Conservation (phyloP, 257 asterid genomes). For the Solanum corneliomulleri region DNA sequence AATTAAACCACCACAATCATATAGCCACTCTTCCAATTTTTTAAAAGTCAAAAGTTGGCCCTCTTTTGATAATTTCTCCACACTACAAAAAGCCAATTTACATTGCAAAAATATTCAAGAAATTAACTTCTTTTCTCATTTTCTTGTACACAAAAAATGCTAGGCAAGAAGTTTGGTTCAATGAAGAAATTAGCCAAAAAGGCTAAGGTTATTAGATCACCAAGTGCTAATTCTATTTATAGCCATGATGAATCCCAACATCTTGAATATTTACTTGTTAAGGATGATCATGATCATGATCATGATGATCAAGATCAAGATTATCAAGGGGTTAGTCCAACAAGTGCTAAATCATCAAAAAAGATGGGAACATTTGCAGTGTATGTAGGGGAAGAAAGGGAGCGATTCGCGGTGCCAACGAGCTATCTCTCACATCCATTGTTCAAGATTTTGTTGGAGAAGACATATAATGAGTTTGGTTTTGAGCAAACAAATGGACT, state of each 20-base stretch:
- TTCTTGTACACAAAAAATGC: constrained; percentile 15
- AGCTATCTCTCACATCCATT: constrained; percentile 76
- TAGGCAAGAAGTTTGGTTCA: constrained; percentile 59
- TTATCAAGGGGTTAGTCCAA: constrained; percentile 10
- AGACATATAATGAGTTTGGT: constrained; percentile 65
- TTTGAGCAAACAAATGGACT: constrained; percentile 45
- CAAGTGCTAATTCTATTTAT: neutral
- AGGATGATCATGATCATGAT: neutral
- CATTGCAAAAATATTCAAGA: constrained; percentile 10
- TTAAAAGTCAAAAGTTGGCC: constrained; percentile 10
- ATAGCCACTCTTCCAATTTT: neutral
- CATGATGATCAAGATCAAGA: neutral
- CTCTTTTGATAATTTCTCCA: constrained; percentile 2
- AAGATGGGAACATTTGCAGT: constrained; percentile 52
- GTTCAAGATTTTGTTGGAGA: constrained; percentile 68
- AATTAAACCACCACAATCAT: neutral
- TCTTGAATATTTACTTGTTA: constrained; percentile 23
- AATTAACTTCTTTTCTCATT: neutral
- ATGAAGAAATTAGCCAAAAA: constrained; percentile 59
- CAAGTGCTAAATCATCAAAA: constrained; percentile 12
- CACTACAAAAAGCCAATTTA: constrained; percentile 25
- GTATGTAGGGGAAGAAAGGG: constrained; percentile 68
- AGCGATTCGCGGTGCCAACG: constrained; percentile 55
- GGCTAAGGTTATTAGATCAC: constrained; percentile 12
- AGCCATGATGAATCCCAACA: neutral